A percentile compares a stretch with the other conserved stretches of the same genome.
These are phyloP conservation scores for Hyaloscypha hepaticicola DNA, from an alignment of 495 filamentous ascomycete species.

Conservation along the genomic window DNA sequence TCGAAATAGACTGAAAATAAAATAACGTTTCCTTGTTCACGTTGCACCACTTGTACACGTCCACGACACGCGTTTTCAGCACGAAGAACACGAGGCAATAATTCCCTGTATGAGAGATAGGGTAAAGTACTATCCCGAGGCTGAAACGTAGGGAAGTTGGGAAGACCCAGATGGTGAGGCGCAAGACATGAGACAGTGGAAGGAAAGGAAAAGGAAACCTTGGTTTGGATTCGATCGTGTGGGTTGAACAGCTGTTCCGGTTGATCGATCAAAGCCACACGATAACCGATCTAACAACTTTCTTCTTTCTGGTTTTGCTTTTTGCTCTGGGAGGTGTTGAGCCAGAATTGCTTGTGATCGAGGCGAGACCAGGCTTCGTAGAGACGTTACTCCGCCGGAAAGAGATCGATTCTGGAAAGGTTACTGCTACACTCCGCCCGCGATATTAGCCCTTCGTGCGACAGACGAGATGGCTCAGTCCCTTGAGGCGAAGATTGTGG, in stretches of 20 bases:
- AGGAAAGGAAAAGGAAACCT: neutral
- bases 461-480: constrained; percentile 27
- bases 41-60: neutral
- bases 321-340: neutral
- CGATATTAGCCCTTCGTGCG: too few species aligned
- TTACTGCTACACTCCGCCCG: too few species aligned
- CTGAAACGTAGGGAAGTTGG: constrained; percentile 9
- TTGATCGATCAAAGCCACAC: neutral
- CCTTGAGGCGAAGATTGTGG: constrained; percentile 90
- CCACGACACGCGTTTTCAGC: neutral
- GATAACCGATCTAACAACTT: neutral
- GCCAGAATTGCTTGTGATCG: neutral
- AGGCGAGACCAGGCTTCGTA: too few species aligned
- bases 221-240: neutral
- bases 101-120: too few species aligned
- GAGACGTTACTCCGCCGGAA: too few species aligned
- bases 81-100: neutral
- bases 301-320: neutral
- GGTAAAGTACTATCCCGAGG: neutral
- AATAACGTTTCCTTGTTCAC: neutral
- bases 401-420: too few species aligned
- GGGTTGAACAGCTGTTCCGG: too few species aligned
- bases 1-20: neutral
- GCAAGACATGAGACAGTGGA: constrained; percentile 18
- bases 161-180: constrained; percentile 12